Evolutionary conservation across 306 rosid genomes (phyloP).

Genomic region (Begonia loranthoides): DNA sequence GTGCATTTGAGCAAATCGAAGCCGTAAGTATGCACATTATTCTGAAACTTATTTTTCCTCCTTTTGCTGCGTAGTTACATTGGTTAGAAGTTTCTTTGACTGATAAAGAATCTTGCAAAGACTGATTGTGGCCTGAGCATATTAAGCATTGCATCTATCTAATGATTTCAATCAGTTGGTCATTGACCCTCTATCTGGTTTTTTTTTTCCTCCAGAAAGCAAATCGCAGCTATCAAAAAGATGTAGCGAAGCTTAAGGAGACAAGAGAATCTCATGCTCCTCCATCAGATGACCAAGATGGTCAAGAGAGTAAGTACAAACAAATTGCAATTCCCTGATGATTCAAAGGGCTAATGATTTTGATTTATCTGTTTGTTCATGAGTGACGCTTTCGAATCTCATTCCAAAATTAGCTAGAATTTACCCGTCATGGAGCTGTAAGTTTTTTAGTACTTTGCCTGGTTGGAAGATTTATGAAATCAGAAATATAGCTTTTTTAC

Average conservation of each 20-base stretch:
- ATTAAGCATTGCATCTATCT: background rate
- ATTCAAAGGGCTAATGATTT: no score
- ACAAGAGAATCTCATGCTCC: constrained; percentile 41
- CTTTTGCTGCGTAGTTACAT: background rate
- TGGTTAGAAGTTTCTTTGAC: background rate
- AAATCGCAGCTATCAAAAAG: constrained; percentile 81
- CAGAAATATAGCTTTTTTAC: no score
- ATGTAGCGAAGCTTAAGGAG: constrained; percentile 49
- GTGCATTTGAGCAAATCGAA: constrained; percentile 71
- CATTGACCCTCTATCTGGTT: no score
- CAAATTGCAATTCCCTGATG: background rate
- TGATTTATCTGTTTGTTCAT: no score
- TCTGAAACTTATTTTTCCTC: background rate
- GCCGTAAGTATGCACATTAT: constrained; percentile 43
- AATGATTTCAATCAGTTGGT: no score
- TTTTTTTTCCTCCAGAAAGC: constrained; percentile 54
- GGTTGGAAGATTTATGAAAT: no score
- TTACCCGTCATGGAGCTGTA: no score
- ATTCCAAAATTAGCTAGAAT: no score
- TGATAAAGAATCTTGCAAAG: background rate
- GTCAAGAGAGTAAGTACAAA: constrained; percentile 36
- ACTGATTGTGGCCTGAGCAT: background rate
- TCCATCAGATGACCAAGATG: constrained; percentile 41
- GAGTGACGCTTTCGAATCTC: no score
- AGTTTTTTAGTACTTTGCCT: no score